phyloP scores from a whole-genome alignment of 768 basidiomycete genomes.

The Leccinum sublutescens region DNA sequence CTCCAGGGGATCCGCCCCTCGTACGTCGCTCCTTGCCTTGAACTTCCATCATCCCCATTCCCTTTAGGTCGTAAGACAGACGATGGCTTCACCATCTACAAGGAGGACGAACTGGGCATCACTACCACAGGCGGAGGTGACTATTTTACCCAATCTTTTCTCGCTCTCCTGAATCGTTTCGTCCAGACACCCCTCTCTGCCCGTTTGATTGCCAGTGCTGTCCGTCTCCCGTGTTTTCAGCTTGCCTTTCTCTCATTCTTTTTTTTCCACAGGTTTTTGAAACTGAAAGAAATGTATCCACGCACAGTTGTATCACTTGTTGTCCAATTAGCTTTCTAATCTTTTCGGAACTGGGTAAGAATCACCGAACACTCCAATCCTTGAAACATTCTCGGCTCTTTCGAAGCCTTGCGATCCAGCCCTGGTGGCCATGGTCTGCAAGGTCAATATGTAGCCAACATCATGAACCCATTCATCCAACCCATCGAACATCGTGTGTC shows the following conservation, averaged over 20 bases:
- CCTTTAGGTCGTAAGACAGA: slow-evolving; percentile 68
- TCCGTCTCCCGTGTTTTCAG: slow-evolving; percentile 38
- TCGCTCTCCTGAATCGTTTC: slow-evolving; percentile 21
- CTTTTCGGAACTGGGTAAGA: background rate
- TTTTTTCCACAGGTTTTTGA: slow-evolving; percentile 25
- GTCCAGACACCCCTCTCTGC: slow-evolving; percentile 74
- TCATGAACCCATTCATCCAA: slow-evolving; percentile 21
- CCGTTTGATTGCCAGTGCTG: slow-evolving; percentile 91
- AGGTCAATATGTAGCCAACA: slow-evolving; percentile 70
- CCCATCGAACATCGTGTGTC: slow-evolving; percentile 24
- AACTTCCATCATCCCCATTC: slow-evolving; percentile 12
- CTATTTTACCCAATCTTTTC: slow-evolving; percentile 19
- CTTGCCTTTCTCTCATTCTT: background rate
- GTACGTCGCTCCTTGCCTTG: slow-evolving; percentile 43
- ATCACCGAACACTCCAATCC: background rate
- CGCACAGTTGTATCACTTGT: background rate
- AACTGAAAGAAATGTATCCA: slow-evolving; percentile 4
- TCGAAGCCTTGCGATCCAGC: slow-evolving; percentile 53
- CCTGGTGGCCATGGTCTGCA: slow-evolving; percentile 39
- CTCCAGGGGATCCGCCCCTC: slow-evolving; percentile 68
- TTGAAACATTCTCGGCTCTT: slow-evolving; percentile 39
- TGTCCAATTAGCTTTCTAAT: background rate
- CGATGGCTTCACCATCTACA: slow-evolving; percentile 78
- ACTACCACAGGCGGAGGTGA: slow-evolving; percentile 68
- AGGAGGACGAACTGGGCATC: slow-evolving; percentile 81